Percentiles rank a stretch among this genome's conserved stretches.
Evolutionary conservation across 1,139 yeast species (phyloP).

Genomic region (Scheffersomyces segobiensis): DNA sequence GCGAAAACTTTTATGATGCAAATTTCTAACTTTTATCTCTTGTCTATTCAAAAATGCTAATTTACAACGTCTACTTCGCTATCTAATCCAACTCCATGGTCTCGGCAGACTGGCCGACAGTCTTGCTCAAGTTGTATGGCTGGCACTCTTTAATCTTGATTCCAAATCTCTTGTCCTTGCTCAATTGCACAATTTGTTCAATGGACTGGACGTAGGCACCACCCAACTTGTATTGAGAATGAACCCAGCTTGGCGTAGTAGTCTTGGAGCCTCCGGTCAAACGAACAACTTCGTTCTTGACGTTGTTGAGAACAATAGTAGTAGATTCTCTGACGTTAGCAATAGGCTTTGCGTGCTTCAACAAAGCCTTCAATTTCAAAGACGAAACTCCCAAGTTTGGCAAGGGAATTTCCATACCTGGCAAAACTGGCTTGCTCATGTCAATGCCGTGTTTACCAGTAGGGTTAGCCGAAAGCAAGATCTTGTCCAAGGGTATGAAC

Average conservation of each 20-base stretch:
- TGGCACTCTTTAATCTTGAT: slow-evolving; percentile 61
- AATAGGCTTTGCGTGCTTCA: slow-evolving; percentile 52
- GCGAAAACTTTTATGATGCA: not conserved
- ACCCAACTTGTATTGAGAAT: slow-evolving; percentile 62
- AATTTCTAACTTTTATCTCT: not conserved
- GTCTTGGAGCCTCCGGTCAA: slow-evolving; percentile 76
- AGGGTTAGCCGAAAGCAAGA: slow-evolving; percentile 61
- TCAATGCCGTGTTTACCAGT: slow-evolving; percentile 67
- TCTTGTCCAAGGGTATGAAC: slow-evolving; percentile 66
- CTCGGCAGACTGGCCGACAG: slow-evolving; percentile 21
- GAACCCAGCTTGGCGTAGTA: slow-evolving; percentile 81
- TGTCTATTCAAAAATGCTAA: not conserved
- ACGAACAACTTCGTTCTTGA: slow-evolving; percentile 58
- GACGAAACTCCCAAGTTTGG: slow-evolving; percentile 71
- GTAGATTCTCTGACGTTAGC: slow-evolving; percentile 75
- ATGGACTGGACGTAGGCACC: slow-evolving; percentile 50
- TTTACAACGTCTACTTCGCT: not conserved
- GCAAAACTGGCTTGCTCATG: slow-evolving; percentile 64
- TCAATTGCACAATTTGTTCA: slow-evolving; percentile 54
- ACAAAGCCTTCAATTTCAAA: slow-evolving; percentile 60
- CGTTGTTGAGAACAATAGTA: slow-evolving; percentile 51
- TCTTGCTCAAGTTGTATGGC: slow-evolving; percentile 43
- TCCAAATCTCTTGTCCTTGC: slow-evolving; percentile 70
- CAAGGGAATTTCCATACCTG: slow-evolving; percentile 72
- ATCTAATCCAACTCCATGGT: slow-evolving; percentile 39